phyloP scores from a whole-genome alignment of 1,284 basidiomycete genomes.

The Heliocybe sulcata region DNA sequence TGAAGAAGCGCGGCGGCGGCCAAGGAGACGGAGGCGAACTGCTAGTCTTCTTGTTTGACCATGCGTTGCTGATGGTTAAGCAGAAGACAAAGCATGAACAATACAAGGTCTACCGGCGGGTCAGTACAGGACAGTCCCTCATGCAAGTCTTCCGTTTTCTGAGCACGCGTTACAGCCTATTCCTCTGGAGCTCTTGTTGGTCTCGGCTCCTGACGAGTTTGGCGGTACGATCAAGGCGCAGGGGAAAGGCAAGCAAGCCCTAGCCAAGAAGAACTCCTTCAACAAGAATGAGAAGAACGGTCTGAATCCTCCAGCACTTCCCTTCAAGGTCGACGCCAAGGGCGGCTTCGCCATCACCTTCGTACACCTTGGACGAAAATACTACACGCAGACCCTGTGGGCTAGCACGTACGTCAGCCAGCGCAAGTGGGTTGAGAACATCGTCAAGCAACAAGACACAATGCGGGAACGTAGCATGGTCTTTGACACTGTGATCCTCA shows the following conservation, averaged over 20 bases:
- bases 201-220: slow-evolving; percentile 75
- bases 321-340: slow-evolving; percentile 65
- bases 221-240: slow-evolving; percentile 21
- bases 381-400: slow-evolving; percentile 92
- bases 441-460: slow-evolving; percentile 83
- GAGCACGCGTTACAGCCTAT: slow-evolving; percentile 63
- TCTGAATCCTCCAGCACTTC: slow-evolving; percentile 33
- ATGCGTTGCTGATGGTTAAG: slow-evolving; percentile 95
- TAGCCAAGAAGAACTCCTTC: slow-evolving; percentile 46
- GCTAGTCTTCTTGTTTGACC: slow-evolving; percentile 94
- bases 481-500: slow-evolving; percentile 84
- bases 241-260: slow-evolving; percentile 13
- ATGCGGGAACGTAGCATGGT: slow-evolving; percentile 82
- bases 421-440: slow-evolving; percentile 93
- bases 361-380: slow-evolving; percentile 88
- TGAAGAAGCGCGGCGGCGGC: slow-evolving; percentile 83
- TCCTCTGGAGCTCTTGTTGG: slow-evolving; percentile 87
- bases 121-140: slow-evolving; percentile 30
- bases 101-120: slow-evolving; percentile 89
- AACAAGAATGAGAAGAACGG: slow-evolving; percentile 54
- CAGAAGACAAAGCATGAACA: slow-evolving; percentile 91
- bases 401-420: slow-evolving; percentile 82
- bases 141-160: background rate
- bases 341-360: slow-evolving; percentile 92
- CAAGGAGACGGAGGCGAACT: slow-evolving; percentile 83